phyloP scores from a whole-genome alignment of 352 stramenopile species.

The Halophytophthora batemanensis region DNA sequence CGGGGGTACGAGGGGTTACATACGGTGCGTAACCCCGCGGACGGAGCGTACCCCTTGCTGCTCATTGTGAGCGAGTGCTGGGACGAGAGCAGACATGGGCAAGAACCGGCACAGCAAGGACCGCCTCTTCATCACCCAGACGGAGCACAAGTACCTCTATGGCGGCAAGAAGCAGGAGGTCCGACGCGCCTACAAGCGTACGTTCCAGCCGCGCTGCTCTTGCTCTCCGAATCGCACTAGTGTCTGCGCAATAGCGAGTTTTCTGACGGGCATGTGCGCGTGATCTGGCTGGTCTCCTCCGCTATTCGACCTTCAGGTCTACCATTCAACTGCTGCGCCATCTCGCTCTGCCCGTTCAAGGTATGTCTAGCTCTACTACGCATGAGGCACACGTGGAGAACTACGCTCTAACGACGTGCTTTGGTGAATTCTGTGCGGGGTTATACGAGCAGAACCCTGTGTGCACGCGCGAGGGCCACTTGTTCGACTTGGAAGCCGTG shows the following conservation, averaged over 20 bases:
- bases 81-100: constrained; percentile 45
- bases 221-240: not conserved
- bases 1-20: not conserved
- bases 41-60: too few relatives aligned
- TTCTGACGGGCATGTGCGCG: not conserved
- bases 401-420: not conserved
- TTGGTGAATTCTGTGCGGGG: not conserved
- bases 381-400: too few relatives aligned
- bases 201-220: not conserved
- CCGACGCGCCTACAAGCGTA: constrained; percentile 74
- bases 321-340: constrained; percentile 98
- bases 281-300: not conserved
- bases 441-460: constrained; percentile 80
- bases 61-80: too few relatives aligned
- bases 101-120: constrained; percentile 92
- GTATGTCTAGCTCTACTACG: constrained; percentile 26
- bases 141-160: constrained; percentile 92
- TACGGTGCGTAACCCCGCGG: not conserved
- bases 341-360: constrained; percentile 91
- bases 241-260: not conserved
- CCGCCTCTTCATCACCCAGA: constrained; percentile 86
- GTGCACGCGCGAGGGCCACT: constrained; percentile 91
- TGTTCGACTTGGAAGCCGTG: constrained; percentile 97
- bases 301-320: constrained; percentile 52
- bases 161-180: constrained; percentile 90